phyloP scores from a whole-genome alignment of 306 rosid genomes.

The Trifolium fragiferum region DNA sequence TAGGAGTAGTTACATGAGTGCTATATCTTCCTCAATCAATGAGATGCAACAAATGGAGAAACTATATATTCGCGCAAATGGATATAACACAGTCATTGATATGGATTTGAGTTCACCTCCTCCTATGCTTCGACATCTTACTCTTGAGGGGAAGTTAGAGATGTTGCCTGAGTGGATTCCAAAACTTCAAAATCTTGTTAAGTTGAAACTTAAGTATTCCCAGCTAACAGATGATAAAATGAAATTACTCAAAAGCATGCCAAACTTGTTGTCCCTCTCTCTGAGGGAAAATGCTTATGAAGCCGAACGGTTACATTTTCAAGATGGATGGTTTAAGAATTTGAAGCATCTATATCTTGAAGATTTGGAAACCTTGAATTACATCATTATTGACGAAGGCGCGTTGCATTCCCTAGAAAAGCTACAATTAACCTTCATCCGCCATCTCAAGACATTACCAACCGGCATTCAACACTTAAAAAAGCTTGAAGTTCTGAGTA shows the following conservation, averaged over 20 bases:
- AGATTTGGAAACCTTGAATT: neutral
- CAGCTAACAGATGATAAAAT: neutral
- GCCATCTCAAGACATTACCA: neutral
- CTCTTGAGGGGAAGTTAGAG: neutral
- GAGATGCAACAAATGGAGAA: slow-evolving; percentile 5
- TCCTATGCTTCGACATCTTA: neutral
- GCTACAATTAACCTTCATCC: neutral
- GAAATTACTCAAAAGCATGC: neutral
- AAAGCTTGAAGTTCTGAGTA: neutral
- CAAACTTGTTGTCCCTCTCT: neutral
- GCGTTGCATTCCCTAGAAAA: neutral
- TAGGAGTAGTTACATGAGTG: neutral
- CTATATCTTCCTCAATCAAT: neutral
- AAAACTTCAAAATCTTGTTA: neutral
- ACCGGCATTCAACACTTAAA: neutral
- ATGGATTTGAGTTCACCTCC: neutral
- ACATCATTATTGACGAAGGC: neutral
- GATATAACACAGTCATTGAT: neutral
- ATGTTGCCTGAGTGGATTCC: neutral
- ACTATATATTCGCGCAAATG: neutral
- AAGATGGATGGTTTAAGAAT: neutral
- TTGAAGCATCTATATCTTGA: neutral
- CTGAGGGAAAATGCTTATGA: neutral
- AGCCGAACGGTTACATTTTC: neutral
- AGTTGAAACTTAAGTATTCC: neutral